Conservation (phyloP, 768 basidiomycete genomes). For the Phylloporus sp. region DNA sequence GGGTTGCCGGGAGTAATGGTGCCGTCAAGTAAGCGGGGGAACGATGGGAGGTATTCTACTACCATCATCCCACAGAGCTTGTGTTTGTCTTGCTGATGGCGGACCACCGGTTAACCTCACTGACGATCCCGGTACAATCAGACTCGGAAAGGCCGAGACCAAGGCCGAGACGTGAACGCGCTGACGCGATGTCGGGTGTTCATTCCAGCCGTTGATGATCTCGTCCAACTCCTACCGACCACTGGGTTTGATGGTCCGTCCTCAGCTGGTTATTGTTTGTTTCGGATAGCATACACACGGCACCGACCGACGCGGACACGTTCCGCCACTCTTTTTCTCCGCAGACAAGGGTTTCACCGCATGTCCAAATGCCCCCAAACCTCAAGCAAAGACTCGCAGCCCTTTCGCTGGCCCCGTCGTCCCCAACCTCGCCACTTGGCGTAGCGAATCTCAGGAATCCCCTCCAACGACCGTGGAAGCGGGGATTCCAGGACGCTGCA, state of each 20-base stretch:
- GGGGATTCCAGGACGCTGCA: conserved; percentile 27
- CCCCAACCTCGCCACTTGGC: conserved; percentile 38
- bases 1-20: neutral
- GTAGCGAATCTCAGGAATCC: conserved; percentile 30
- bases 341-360: neutral
- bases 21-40: neutral
- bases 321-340: neutral
- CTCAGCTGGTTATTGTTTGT: neutral
- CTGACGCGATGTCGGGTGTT: too few species aligned
- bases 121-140: neutral
- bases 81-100: too few species aligned
- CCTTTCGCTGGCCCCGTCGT: conserved; percentile 51
- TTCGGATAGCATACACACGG: neutral
- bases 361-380: conserved; percentile 32
- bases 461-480: conserved; percentile 56
- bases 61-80: neutral
- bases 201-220: too few species aligned
- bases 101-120: neutral
- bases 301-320: neutral
- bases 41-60: neutral
- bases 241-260: too few species aligned
- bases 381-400: conserved; percentile 69
- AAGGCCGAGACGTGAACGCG: too few species aligned
- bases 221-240: too few species aligned
- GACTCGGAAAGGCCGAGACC: too few species aligned